Evolutionary conservation across 1,284 basidiomycete species (phyloP), one percentile per base, ranked within the genome.

Genomic region (Gomphus bonarii): DNA sequence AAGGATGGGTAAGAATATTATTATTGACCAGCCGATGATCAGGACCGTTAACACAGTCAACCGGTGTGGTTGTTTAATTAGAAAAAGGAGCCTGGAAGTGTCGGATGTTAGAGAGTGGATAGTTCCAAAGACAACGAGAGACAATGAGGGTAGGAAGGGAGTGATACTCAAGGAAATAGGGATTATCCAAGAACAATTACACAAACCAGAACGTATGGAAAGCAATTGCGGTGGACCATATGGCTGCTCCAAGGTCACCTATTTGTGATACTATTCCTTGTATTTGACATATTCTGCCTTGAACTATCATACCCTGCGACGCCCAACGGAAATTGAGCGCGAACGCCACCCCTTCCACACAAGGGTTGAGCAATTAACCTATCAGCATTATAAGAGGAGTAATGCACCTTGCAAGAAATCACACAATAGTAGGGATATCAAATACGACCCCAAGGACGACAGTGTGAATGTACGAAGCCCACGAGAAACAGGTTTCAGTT

Each of bases 131-230:
- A 22, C 18, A 50, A 3, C 20, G 10, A 46, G 20, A 28, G 16
- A 40, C 7, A 40, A 40, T n/a, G 16, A n/a, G 6, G 18, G 16
- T n/a, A n/a, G 3, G 12, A n/a, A 40, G 14, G 14, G 18, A 14
- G 8, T 40, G 11, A 40, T 40, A 40, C 6, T 7, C 16, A 40
- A n/a, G 16, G 6, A 6, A 11, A 18, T 48, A n/a, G 18, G 46
- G 46, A 48, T 25, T 7, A 33, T 48, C 16, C 20, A 18, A 10
- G 25, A 51, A 38, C 12, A 36, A 30, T 50, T 11, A 35, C 8
- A 53, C 35, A n/a, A 25, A 54, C 38, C 38, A 54, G 22, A 54
- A 54, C 11, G 53, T 54, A 54, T 54, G 53, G 12, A 46, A 44
- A 4, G 53, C 38, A 5, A 54, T 54, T 9, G 43, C 53, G 5